These are phyloP conservation scores for Pleurotus eryngii DNA, from an alignment of 768 basidiomycete genomes.

Conservation along the genomic window DNA sequence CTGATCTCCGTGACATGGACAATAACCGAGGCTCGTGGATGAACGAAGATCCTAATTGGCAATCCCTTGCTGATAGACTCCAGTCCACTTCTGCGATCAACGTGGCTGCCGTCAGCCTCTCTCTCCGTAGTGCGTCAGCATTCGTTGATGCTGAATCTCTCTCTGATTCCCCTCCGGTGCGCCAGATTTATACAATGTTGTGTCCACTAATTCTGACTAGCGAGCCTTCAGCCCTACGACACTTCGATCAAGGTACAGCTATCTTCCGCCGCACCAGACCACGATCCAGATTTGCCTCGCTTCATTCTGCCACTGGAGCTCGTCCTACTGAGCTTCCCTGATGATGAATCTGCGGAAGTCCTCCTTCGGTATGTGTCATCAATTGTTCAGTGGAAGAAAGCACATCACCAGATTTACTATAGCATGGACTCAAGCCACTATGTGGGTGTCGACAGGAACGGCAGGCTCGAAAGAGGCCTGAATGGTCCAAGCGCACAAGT, in stretches of 20 bases:
- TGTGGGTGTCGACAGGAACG: not conserved
- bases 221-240: not conserved
- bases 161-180: not conserved
- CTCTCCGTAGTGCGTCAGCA: not conserved
- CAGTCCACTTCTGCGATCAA: not conserved
- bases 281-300: not conserved
- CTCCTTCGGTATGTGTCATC: not conserved
- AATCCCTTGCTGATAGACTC: not conserved
- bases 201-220: too few relatives aligned
- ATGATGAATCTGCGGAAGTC: conserved; percentile 2
- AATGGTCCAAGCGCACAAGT: not conserved
- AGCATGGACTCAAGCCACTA: not conserved
- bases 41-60: conserved; percentile 5
- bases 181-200: too few relatives aligned
- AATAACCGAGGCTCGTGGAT: conserved; percentile 2
- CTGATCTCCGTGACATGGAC: conserved; percentile 1
- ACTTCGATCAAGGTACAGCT: conserved; percentile 2
- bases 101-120: not conserved
- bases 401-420: not conserved
- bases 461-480: not conserved
- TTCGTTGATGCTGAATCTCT: not conserved
- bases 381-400: not conserved
- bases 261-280: not conserved
- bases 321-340: not conserved
- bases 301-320: not conserved